Evolutionary conservation across 495 filamentous ascomycete genomes (phyloP).

Genomic region (Corynascus novoguineensis): DNA sequence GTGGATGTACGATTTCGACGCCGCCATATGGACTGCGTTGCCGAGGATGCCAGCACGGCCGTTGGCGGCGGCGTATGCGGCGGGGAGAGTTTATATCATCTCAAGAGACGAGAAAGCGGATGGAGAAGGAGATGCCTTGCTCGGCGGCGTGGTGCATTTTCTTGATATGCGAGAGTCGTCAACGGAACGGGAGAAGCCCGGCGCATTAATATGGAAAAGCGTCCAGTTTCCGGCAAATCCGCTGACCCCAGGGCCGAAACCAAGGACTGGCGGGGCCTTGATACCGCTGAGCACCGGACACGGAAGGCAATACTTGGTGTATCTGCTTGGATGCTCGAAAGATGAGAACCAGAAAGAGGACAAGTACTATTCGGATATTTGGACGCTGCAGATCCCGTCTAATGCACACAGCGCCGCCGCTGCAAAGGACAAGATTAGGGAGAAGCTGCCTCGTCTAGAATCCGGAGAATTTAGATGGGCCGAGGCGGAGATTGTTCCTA

Average conservation of each 20-base stretch:
- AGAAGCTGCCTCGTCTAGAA: conserved; percentile 34
- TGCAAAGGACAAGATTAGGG: conserved; percentile 47
- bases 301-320: conserved; percentile 49
- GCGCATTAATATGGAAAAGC: conserved; percentile 37
- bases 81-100: conserved; percentile 43
- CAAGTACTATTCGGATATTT: conserved; percentile 40
- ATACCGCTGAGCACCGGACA: conserved; percentile 45
- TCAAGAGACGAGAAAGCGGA: conserved; percentile 19
- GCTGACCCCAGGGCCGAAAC: conserved; percentile 40
- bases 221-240: conserved; percentile 44
- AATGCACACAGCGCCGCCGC: conserved; percentile 40
- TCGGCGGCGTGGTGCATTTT: conserved; percentile 40
- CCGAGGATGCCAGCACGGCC: conserved; percentile 33
- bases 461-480: conserved; percentile 43
- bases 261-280: conserved; percentile 40
- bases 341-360: background rate
- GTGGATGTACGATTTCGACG: conserved; percentile 44
- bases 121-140: conserved; percentile 12
- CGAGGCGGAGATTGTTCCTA: conserved; percentile 42
- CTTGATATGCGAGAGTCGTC: conserved; percentile 33
- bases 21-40: conserved; percentile 41
- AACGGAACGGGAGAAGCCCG: conserved; percentile 27
- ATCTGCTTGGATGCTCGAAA: conserved; percentile 42
- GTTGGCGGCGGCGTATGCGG: conserved; percentile 34
- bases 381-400: conserved; percentile 49